Conservation (phyloP, 1,284 basidiomycete genomes). For the Puccinia hordei region DNA sequence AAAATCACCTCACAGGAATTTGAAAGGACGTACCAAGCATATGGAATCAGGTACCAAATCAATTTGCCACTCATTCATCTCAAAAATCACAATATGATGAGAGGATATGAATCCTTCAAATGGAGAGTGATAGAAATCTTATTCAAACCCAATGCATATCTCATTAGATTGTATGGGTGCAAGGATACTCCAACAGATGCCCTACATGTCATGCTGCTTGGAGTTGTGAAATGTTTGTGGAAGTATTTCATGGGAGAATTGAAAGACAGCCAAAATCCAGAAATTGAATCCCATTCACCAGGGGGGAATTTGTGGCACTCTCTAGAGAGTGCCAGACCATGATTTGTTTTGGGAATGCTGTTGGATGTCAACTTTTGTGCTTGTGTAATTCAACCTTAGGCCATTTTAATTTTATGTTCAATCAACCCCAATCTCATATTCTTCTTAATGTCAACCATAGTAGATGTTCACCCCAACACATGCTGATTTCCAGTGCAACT, state of each 20-base stretch:
- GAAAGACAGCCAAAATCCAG: too few relatives aligned
- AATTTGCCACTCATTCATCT: background rate
- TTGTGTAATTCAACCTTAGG: too few relatives aligned
- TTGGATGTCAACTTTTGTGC: too few relatives aligned
- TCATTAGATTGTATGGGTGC: constrained; percentile 2
- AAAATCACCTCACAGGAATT: background rate
- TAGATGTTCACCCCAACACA: too few relatives aligned
- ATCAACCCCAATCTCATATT: too few relatives aligned
- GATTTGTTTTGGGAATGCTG: too few relatives aligned
- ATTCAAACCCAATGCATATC: background rate
- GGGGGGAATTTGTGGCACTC: too few relatives aligned
- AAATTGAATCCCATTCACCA: too few relatives aligned
- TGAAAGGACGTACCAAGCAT: background rate
- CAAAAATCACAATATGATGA: background rate
- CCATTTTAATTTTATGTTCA: too few relatives aligned
- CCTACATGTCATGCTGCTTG: background rate
- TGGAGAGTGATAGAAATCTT: background rate
- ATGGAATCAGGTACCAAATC: background rate
- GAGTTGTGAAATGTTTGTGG: background rate
- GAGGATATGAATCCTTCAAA: background rate
- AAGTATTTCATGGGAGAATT: background rate
- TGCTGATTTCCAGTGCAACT: too few relatives aligned
- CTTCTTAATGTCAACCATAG: too few relatives aligned
- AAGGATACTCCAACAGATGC: background rate
- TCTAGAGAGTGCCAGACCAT: too few relatives aligned